Conservation (phyloP, 768 basidiomycete species). For the Tricholoma sp. region DNA sequence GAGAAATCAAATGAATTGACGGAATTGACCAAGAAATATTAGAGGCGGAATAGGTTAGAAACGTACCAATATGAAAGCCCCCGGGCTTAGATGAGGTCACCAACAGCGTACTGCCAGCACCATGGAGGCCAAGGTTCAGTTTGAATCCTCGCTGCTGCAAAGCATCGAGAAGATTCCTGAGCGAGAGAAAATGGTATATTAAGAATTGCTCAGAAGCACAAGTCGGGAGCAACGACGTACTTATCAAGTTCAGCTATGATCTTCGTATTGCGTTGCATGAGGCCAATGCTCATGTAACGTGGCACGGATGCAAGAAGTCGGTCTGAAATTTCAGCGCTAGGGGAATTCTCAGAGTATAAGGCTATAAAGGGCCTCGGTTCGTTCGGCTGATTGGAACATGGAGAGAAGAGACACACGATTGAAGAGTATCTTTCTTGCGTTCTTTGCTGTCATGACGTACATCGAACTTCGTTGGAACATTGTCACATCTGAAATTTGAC, state of each 20-base stretch:
- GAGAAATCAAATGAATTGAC: too few relatives aligned
- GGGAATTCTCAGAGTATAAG: slow-evolving; percentile 42
- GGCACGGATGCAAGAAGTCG: slow-evolving; percentile 44
- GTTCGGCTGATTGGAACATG: too few relatives aligned
- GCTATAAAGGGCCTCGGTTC: too few relatives aligned
- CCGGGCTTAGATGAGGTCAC: slow-evolving; percentile 45
- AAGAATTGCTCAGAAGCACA: not conserved
- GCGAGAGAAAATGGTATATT: too few relatives aligned
- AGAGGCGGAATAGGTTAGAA: too few relatives aligned
- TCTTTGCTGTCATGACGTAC: slow-evolving; percentile 16
- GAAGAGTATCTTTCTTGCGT: slow-evolving; percentile 18
- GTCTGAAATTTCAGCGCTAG: slow-evolving; percentile 51
- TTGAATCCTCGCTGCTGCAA: slow-evolving; percentile 56
- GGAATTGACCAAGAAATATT: too few relatives aligned
- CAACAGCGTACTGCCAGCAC: slow-evolving; percentile 45
- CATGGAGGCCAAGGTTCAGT: slow-evolving; percentile 43
- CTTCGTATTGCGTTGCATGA: slow-evolving; percentile 26
- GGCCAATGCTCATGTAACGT: slow-evolving; percentile 24
- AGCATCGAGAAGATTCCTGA: slow-evolving; percentile 46
- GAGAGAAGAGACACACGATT: slow-evolving; percentile 18
- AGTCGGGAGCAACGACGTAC: too few relatives aligned
- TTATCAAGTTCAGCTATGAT: slow-evolving; percentile 52
- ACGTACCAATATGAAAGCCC: slow-evolving; percentile 63
- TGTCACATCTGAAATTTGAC: slow-evolving; percentile 58
- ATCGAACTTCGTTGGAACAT: slow-evolving; percentile 52